phyloP scores from a whole-genome alignment of 768 basidiomycete genomes.

The Boletellus ananas region DNA sequence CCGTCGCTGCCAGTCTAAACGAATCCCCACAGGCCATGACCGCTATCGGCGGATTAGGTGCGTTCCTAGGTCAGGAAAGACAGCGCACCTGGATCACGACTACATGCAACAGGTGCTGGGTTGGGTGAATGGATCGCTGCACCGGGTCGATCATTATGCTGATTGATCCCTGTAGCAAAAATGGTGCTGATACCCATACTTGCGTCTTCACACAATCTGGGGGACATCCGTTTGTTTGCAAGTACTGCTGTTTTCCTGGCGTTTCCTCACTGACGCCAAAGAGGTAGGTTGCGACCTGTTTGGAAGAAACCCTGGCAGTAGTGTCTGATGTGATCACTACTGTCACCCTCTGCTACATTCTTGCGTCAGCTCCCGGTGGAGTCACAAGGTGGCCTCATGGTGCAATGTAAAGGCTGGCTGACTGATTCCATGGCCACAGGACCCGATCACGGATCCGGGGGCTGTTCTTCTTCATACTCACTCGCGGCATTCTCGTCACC shows the following conservation, averaged over 20 bases:
- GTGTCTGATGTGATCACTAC: constrained; percentile 9
- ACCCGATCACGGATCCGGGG: constrained; percentile 4
- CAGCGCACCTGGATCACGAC: not conserved
- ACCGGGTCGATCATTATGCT: not conserved
- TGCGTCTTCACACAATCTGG: not conserved
- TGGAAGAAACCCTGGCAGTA: constrained; percentile 5
- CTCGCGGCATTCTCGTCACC: constrained; percentile 15
- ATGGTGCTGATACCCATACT: not conserved
- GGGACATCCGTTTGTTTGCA: not conserved
- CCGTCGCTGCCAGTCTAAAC: not conserved
- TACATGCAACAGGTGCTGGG: constrained; percentile 1
- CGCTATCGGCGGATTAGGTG: constrained; percentile 3
- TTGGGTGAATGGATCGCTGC: constrained; percentile 3
- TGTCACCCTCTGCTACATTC: constrained; percentile 8
- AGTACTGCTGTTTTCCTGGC: not conserved
- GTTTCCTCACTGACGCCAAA: not conserved
- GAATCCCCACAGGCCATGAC: constrained; percentile 1
- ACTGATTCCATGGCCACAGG: constrained; percentile 1
- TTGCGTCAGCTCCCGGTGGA: constrained; percentile 7
- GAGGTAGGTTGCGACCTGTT: not conserved
- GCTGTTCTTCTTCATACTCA: constrained; percentile 11
- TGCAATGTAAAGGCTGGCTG: not conserved
- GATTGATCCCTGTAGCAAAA: not conserved
- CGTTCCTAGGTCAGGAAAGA: not conserved
- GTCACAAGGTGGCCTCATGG: constrained; percentile 2